These are phyloP conservation scores for Mucor irregularis DNA, from an alignment of 371 early-diverging fungal genomes.

Conservation along the genomic window DNA sequence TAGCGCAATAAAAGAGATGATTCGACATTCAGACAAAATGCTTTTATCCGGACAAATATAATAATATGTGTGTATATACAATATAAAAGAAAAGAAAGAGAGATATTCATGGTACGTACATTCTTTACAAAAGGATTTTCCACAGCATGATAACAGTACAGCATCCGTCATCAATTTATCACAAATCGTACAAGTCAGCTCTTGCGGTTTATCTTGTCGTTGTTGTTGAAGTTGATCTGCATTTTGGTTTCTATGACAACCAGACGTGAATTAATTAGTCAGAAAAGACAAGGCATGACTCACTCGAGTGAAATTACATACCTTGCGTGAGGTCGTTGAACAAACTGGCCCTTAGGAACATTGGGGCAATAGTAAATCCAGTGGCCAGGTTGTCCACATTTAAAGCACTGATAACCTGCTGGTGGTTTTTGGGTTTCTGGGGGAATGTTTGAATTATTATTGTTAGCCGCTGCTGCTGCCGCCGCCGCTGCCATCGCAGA, in stretches of 20 bases:
- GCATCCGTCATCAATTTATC: slow-evolving; percentile 78
- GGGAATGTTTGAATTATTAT: slow-evolving; percentile 33
- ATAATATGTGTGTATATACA: slow-evolving; percentile 1
- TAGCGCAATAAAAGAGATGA: no score
- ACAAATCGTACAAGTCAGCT: slow-evolving; percentile 78
- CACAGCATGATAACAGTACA: slow-evolving; percentile 83
- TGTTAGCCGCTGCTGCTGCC: neutral
- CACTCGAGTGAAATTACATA: no score
- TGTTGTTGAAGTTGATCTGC: neutral
- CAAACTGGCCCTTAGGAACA: slow-evolving; percentile 50
- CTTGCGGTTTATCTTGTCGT: slow-evolving; percentile 44
- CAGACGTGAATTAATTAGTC: neutral
- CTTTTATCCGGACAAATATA: slow-evolving; percentile 3
- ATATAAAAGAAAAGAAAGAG: slow-evolving; percentile 11
- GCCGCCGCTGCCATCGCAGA: slow-evolving; percentile 8
- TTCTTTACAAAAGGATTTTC: slow-evolving; percentile 86
- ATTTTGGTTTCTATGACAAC: neutral
- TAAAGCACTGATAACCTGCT: slow-evolving; percentile 51
- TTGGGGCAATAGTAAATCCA: slow-evolving; percentile 61
- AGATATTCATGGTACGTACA: slow-evolving; percentile 49
- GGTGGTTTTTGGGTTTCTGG: slow-evolving; percentile 52
- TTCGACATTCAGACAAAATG: no score
- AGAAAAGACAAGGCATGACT: neutral
- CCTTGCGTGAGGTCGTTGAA: slow-evolving; percentile 27
- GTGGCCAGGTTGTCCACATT: slow-evolving; percentile 54